phyloP scores from a whole-genome alignment of 768 basidiomycete genomes.

The Ephemerocybe angulata region DNA sequence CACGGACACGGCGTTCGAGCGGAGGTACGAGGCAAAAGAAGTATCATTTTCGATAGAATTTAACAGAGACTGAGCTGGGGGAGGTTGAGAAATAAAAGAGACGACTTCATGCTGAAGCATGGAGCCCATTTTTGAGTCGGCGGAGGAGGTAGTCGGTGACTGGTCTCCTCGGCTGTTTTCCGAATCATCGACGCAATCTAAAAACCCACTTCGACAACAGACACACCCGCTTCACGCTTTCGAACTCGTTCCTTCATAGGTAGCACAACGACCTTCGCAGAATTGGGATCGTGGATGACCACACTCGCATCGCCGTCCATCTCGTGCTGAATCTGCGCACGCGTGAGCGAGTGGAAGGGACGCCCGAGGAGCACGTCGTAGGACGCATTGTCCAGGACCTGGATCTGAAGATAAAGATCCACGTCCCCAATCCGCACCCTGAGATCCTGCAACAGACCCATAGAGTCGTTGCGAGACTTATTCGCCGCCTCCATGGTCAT shows the following conservation, averaged over 20 bases:
- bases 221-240: background rate
- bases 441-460: conserved; percentile 17
- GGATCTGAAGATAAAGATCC: conserved; percentile 18
- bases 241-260: conserved; percentile 3
- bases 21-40: background rate
- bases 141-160: background rate
- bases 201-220: conserved; percentile 5
- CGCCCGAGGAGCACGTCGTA: conserved; percentile 21
- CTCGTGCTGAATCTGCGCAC: conserved; percentile 8
- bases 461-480: conserved; percentile 6
- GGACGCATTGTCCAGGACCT: conserved; percentile 17
- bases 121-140: too few relatives aligned
- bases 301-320: conserved; percentile 2
- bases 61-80: background rate
- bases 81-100: background rate
- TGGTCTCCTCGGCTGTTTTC: conserved; percentile 8
- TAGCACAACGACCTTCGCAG: conserved; percentile 7
- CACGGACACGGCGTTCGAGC: background rate
- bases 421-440: conserved; percentile 11
- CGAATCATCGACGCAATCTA: conserved; percentile 10
- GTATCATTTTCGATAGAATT: background rate
- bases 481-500: conserved; percentile 23
- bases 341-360: conserved; percentile 17
- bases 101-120: too few relatives aligned
- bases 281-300: conserved; percentile 16